Evolutionary conservation across 1,139 yeast species (phyloP), one percentile per base, ranked within the genome.

Genomic region (Hansenula sp.): DNA sequence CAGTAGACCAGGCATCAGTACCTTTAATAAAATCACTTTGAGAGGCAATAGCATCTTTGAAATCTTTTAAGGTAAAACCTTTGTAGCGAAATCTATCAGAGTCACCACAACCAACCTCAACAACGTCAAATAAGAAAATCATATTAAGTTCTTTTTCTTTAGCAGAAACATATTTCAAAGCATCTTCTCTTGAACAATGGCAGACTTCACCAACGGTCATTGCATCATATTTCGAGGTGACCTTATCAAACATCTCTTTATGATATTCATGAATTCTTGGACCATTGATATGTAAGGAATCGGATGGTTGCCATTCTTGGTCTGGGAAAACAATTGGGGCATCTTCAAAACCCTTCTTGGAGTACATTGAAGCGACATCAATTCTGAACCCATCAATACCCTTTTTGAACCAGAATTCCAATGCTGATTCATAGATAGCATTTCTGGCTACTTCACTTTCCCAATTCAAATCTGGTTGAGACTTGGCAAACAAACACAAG

Each of bases 381-480:
- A 78, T 74, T 62, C 83, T 68, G 61, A 78, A 78, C 2, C 83
- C 84, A 53, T 76, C 80, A 35, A 76, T 71, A 24, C 83, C 84
- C 53, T 69, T 68, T 43, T 75, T 75, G 47, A 71, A 72, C 83
- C 84, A 78, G 59, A 67, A 78, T 27, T 64, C 66, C 57, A 78
- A 61, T 10, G 79, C 79, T 16, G 66, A 62, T 37, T 74, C 63
- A 57, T 76, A 74, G 45, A 78, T 73, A 30, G 79, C 82, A 17
- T 71, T 58, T 59, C 83, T 66, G 34, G 72, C 66, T 41, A 65
- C 76, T 49, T 69, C 73, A 52, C 70, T 76, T 54, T 77, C 83
- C 84, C 84, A 78, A 58, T 78, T 78, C 51, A 78, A 65, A 53
- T 78, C 84, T n/a, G 83, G 83, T 58, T 77, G 83, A 29, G 72